Evolutionary conservation across 345 rosid genomes (phyloP).

Genomic region (Pistacia vera): DNA sequence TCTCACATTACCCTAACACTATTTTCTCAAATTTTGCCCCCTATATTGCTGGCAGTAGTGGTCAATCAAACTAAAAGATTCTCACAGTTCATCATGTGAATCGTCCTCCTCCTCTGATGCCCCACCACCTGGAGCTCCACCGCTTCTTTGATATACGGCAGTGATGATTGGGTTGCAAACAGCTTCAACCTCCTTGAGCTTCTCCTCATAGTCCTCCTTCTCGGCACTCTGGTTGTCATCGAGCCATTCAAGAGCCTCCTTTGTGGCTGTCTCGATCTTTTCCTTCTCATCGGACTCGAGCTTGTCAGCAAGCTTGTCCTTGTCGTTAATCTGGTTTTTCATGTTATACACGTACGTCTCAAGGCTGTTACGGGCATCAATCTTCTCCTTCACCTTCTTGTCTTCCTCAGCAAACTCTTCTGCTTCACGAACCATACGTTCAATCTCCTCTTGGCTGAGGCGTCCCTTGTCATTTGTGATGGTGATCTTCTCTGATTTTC

Average conservation of each 20-base stretch:
- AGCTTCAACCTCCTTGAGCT: conserved; percentile 93
- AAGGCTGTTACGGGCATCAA: conserved; percentile 86
- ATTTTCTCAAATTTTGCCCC: conserved; percentile 15
- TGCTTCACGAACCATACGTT: conserved; percentile 89
- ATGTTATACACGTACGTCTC: conserved; percentile 94
- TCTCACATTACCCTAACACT: conserved; percentile 25
- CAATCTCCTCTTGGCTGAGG: conserved; percentile 94
- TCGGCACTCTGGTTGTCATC: conserved; percentile 91
- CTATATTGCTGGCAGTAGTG: neutral
- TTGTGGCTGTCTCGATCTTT: conserved; percentile 73
- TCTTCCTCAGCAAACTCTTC: conserved; percentile 98
- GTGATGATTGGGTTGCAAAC: conserved; percentile 92
- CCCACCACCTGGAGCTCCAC: conserved; percentile 73
- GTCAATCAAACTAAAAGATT: conserved; percentile 19
- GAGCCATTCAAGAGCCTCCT: conserved; percentile 94
- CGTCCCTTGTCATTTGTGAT: conserved; percentile 97
- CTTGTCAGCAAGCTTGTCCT: conserved; percentile 96
- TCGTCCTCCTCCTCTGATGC: conserved; percentile 43
- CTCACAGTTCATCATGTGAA: conserved; percentile 65
- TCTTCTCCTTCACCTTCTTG: conserved; percentile 89
- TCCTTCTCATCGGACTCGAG: conserved; percentile 91
- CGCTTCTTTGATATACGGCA: conserved; percentile 81
- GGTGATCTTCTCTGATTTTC: conserved; percentile 90
- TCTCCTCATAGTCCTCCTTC: conserved; percentile 93
- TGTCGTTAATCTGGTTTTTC: conserved; percentile 93